A percentile compares a stretch with the other conserved stretches of the same genome.
Evolutionary conservation across 2,329 filamentous ascomycete genomes (phyloP).

Genomic region (Magnaporthiopsis rhizophila): DNA sequence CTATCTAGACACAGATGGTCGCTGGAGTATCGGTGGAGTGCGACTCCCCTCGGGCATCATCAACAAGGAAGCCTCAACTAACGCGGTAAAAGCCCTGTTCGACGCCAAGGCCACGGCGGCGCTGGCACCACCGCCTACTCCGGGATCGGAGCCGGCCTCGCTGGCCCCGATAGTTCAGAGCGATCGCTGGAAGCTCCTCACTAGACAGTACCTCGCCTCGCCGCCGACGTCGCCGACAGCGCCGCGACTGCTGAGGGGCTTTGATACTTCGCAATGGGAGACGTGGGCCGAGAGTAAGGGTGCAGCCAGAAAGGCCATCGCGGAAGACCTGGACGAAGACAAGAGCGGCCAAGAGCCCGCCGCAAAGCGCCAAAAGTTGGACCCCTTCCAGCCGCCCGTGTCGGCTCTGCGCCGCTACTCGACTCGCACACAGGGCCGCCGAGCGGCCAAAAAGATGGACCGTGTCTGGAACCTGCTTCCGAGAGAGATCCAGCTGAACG

Average conservation of each 20-base stretch:
- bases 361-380: neutral
- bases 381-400: neutral
- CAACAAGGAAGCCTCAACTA: neutral
- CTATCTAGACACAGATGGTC: neutral
- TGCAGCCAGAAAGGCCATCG: neutral
- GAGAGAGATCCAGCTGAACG: neutral
- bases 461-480: conserved; percentile 2
- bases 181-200: no score
- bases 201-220: no score
- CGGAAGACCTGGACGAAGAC: neutral
- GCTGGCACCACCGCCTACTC: neutral
- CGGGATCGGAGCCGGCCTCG: neutral
- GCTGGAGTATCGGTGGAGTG: neutral
- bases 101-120: no score
- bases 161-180: no score
- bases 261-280: no score
- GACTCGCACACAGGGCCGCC: neutral
- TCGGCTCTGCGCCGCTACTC: conserved; percentile 2
- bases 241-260: no score
- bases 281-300: no score
- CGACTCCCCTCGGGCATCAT: neutral
- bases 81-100: neutral
- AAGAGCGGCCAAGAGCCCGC: neutral
- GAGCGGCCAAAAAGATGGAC: conserved; percentile 3
- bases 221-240: no score